phyloP scores from a whole-genome alignment of 345 rosid species.

The Pugionium dolabratum region DNA sequence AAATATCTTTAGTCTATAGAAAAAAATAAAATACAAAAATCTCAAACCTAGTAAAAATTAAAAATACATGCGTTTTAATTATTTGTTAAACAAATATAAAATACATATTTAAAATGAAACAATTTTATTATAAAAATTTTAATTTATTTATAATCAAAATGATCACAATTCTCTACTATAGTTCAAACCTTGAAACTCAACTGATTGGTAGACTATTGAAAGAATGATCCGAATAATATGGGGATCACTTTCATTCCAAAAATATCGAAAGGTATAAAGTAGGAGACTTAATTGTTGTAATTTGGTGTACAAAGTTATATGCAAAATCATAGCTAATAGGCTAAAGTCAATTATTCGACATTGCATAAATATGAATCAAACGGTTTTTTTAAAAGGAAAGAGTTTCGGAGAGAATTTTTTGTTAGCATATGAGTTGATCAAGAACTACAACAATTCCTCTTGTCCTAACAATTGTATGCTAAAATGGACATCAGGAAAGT shows the following conservation, averaged over 20 bases:
- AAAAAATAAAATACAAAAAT: not conserved
- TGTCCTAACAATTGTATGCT: not conserved
- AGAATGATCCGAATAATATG: not conserved
- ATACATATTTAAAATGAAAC: no score
- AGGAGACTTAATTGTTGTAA: not conserved
- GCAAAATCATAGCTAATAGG: not conserved
- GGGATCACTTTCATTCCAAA: no score
- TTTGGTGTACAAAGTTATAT: not conserved
- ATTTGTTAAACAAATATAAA: no score
- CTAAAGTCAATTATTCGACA: not conserved
- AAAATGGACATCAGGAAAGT: not conserved
- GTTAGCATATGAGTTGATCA: not conserved
- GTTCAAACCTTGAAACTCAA: no score
- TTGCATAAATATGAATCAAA: not conserved
- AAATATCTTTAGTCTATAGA: constrained; percentile 8
- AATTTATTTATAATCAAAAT: no score
- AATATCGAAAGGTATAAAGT: not conserved
- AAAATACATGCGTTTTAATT: no score
- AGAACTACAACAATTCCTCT: not conserved
- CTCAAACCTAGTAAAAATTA: no score
- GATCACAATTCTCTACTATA: no score
- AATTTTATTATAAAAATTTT: no score
- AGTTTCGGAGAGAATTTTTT: not conserved
- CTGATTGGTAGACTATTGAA: not conserved
- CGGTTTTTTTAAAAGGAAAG: not conserved